Evolutionary conservation across 2,329 filamentous ascomycete genomes (phyloP).

Genomic region (Pseudopithomyces chartarum): DNA sequence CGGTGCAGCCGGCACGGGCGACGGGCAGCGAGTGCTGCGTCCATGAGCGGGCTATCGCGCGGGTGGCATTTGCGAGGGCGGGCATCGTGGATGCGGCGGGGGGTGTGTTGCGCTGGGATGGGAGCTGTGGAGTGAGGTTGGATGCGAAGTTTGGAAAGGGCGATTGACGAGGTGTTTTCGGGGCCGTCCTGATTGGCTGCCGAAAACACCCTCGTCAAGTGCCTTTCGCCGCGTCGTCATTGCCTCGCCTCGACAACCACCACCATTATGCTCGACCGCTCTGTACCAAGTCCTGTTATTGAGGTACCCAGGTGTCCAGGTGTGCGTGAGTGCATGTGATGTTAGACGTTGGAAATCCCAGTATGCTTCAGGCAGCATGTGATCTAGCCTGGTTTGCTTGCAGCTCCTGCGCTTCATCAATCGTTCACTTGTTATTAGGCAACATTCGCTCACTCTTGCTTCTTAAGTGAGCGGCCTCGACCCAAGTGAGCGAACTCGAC

Average conservation of each 20-base stretch:
- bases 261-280: too few species aligned
- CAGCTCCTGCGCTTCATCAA: not conserved
- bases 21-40: conserved; percentile 53
- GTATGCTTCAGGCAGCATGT: not conserved
- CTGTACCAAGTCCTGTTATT: too few species aligned
- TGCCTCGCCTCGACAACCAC: not conserved
- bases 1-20: conserved; percentile 51
- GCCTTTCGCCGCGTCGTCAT: conserved; percentile 11
- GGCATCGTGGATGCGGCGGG: conserved; percentile 52
- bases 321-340: not conserved
- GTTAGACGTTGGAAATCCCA: too few species aligned
- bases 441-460: not conserved
- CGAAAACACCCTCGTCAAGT: not conserved
- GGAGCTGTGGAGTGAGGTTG: conserved; percentile 20
- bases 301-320: too few species aligned
- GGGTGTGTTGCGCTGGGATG: conserved; percentile 28
- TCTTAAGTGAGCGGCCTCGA: too few species aligned
- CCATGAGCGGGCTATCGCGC: conserved; percentile 54
- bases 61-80: conserved; percentile 53
- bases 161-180: conserved; percentile 15
- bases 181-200: conserved; percentile 25
- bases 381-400: conserved; percentile 7
- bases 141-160: conserved; percentile 14
- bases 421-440: not conserved
- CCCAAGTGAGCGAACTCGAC: too few species aligned